Base-by-base conservation (phyloP, 345 rosid species). In the Eutrema yunnanense region DNA sequence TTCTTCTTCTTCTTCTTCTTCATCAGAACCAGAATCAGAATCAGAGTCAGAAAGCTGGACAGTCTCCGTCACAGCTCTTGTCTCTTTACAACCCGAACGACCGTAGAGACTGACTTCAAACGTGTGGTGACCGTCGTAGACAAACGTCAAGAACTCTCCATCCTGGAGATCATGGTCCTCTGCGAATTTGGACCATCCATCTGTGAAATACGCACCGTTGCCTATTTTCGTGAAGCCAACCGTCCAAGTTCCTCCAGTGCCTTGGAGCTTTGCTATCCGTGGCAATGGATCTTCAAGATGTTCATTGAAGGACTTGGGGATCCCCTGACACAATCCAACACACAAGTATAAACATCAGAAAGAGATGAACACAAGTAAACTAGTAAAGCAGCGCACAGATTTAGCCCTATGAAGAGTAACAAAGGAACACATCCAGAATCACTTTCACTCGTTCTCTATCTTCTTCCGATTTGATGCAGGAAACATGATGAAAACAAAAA, bases 81-180 rank as follows among this genome's bases (percentile, higher is more conserved):
- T 63, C 40, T 69, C 79, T 40, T 76, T 76, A 14, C 40, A 69
- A 3, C 75, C 60, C 3, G 0, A 13, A 32, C 59, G 60, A 16
- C 36, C 61, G 9, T 4, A 70, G 32, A 69, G 48, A 22, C 71
- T 70, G 5, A 76, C 79, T 69, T 76, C 75, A 49, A 76, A 76
- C 2, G 66, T 76, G 0, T 16, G 30, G 30, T 3, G 5, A 10
- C 71, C 75, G 5, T 69, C 75, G 3, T 69, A 76, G 33, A 63
- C 75, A 62, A 69, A 76, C 0, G 71, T 69, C 32, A 76, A 12
- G 47, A 69, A 69, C 71, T 63, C 79, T 12, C 75, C 79, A 13
- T 63, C 34, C 32, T 37, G 13, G 36, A 76, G 79, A 3, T 55
- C 59, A 42, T 69, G 71, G 5, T 69, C 79, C 47, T 48, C 66